Conservation (phyloP, 2,329 filamentous ascomycete genomes). For the Fusarium sp. region DNA sequence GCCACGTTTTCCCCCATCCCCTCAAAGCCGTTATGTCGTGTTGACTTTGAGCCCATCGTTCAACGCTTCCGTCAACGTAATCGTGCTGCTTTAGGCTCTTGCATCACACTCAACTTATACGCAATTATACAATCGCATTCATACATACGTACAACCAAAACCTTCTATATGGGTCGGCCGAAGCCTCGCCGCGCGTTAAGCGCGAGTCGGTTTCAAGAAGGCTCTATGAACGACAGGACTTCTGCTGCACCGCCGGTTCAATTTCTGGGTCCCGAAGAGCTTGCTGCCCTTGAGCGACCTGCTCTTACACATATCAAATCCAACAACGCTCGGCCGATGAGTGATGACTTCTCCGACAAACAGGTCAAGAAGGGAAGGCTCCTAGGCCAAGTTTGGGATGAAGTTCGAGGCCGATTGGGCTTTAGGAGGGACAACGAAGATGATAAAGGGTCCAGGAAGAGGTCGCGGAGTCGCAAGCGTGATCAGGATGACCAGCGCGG, state of each 20-base stretch:
- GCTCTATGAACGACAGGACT: conserved; percentile 85
- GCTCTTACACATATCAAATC: conserved; percentile 15
- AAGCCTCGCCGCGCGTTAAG: conserved; percentile 50
- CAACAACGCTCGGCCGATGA: conserved; percentile 36
- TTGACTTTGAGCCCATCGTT: conserved; percentile 5
- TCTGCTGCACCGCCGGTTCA: conserved; percentile 76
- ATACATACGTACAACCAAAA: conserved; percentile 17
- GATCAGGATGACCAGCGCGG: conserved; percentile 31
- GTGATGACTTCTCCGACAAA: conserved; percentile 50
- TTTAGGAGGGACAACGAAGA: conserved; percentile 45
- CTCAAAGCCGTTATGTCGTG: conserved; percentile 12
- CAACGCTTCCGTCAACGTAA: conserved; percentile 26
- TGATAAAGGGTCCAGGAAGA: conserved; percentile 39
- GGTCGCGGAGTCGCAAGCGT: conserved; percentile 40
- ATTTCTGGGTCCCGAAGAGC: conserved; percentile 64
- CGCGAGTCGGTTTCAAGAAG: conserved; percentile 75
- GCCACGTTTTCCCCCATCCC: conserved; percentile 15
- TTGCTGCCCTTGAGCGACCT: conserved; percentile 48
- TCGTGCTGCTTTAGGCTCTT: conserved; percentile 18
- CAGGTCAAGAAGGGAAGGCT: conserved; percentile 48
- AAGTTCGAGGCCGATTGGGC: conserved; percentile 50
- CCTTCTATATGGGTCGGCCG: conserved; percentile 45
- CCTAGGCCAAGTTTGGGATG: conserved; percentile 54
- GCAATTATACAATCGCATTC: conserved; percentile 4
- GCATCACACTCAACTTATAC: conserved; percentile 10